Conservation (phyloP, 208 protist genomes). For the Trypanosoma scelopori region DNA sequence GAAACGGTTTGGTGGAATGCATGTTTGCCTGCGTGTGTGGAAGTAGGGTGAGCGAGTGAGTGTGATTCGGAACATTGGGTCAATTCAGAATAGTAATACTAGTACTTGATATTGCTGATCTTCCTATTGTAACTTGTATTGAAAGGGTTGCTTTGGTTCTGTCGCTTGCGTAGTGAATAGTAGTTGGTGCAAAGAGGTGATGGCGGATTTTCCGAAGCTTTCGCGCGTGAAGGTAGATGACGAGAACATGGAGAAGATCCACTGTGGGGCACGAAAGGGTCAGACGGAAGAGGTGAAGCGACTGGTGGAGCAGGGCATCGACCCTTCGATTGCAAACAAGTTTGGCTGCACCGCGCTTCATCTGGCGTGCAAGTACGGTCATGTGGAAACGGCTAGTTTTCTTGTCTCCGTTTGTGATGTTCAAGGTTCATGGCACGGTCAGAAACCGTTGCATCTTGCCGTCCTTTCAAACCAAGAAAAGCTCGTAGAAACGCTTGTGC, state of each 20-base stretch:
- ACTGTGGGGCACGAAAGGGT: constrained; percentile 76
- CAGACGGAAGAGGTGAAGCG: constrained; percentile 77
- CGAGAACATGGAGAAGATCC: constrained; percentile 90
- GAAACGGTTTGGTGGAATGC: no score
- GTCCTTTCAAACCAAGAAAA: constrained; percentile 68
- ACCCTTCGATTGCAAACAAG: constrained; percentile 72
- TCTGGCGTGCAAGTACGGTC: constrained; percentile 82
- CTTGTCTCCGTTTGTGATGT: constrained; percentile 62
- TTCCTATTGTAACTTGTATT: no score
- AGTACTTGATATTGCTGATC: no score
- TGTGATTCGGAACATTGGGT: no score
- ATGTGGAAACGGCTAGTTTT: constrained; percentile 66
- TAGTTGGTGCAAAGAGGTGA: constrained; percentile 11
- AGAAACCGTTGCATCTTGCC: constrained; percentile 80
- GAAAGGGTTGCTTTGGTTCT: no score
- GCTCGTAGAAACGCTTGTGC: constrained; percentile 63
- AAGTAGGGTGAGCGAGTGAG: no score
- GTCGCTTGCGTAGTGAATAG: background rate
- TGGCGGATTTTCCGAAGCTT: constrained; percentile 66
- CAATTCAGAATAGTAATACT: no score
- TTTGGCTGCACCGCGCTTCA: constrained; percentile 89
- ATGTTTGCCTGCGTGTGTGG: no score
- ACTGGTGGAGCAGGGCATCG: constrained; percentile 67
- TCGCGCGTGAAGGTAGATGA: constrained; percentile 74
- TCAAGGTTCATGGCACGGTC: constrained; percentile 71